Evolutionary conservation across 352 stramenopile species (phyloP).

Genomic region (Phytopythium kandeliae): DNA sequence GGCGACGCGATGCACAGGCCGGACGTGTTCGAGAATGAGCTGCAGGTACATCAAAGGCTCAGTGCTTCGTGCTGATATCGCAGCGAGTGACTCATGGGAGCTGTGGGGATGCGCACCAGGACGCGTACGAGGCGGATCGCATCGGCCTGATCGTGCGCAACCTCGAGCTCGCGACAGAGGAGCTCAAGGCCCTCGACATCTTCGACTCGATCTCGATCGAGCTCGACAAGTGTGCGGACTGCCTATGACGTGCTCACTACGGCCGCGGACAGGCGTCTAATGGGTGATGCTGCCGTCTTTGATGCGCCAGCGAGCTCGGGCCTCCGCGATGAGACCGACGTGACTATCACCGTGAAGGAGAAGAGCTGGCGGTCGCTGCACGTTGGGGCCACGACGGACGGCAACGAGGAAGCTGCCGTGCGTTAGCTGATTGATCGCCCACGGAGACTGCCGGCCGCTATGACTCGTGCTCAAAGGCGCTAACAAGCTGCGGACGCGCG

Average conservation of each 20-base stretch:
- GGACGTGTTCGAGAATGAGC: conserved; percentile 82
- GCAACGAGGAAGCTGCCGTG: conserved; percentile 80
- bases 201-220: conserved; percentile 82
- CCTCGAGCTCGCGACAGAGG: conserved; percentile 53
- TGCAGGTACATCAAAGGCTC: conserved; percentile 36
- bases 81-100: background rate
- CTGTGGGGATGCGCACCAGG: conserved; percentile 15
- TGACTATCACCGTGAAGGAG: conserved; percentile 86
- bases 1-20: conserved; percentile 24
- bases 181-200: conserved; percentile 75
- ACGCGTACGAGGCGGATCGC: conserved; percentile 53
- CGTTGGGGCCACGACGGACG: conserved; percentile 78
- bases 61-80: background rate
- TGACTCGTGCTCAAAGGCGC: too few relatives aligned
- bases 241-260: background rate
- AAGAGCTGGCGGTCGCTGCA: conserved; percentile 84
- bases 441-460: too few relatives aligned
- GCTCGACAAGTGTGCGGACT: conserved; percentile 53
- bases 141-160: conserved; percentile 59
- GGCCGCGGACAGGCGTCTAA: background rate
- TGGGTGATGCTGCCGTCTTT: background rate
- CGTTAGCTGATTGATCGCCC: too few relatives aligned
- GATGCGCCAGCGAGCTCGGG: conserved; percentile 49
- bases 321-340: conserved; percentile 66
- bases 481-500: background rate